phyloP scores from a whole-genome alignment of 2,329 filamentous ascomycete species.

The Colletotrichum gloeosporioides region DNA sequence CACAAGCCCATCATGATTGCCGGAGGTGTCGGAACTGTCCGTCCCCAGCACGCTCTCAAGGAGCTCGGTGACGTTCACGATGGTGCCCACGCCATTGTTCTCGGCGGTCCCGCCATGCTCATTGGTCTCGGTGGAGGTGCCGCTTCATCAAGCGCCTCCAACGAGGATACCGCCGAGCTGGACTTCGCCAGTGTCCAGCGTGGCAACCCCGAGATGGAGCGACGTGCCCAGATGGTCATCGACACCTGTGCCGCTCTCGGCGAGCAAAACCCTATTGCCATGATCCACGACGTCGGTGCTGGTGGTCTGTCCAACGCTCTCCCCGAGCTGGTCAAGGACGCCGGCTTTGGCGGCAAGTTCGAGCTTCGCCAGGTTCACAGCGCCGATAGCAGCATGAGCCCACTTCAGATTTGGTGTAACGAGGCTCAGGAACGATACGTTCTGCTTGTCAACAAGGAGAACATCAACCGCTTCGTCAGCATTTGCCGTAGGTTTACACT shows the following conservation, averaged over 20 bases:
- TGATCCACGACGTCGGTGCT: slow-evolving; percentile 97
- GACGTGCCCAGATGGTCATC: slow-evolving; percentile 97
- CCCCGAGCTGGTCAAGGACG: slow-evolving; percentile 87
- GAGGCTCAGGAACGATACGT: slow-evolving; percentile 98
- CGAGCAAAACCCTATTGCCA: slow-evolving; percentile 85
- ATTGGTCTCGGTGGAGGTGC: slow-evolving; percentile 96
- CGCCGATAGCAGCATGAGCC: slow-evolving; percentile 90
- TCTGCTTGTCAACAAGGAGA: slow-evolving; percentile 80
- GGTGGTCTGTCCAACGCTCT: slow-evolving; percentile 80
- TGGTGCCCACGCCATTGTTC: slow-evolving; percentile 89
- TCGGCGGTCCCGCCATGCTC: slow-evolving; percentile 96
- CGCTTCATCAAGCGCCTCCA: slow-evolving; percentile 88
- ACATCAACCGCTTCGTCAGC: slow-evolving; percentile 76
- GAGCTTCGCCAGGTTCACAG: slow-evolving; percentile 94
- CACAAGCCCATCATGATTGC: slow-evolving; percentile 99
- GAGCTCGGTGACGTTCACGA: slow-evolving; percentile 77
- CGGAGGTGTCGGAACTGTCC: slow-evolving; percentile 89
- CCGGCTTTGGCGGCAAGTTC: slow-evolving; percentile 87
- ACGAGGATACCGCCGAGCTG: slow-evolving; percentile 87
- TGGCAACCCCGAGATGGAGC: slow-evolving; percentile 95
- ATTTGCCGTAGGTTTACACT: slow-evolving; percentile 58
- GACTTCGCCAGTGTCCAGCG: slow-evolving; percentile 98
- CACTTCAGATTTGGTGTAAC: slow-evolving; percentile 97
- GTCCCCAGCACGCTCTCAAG: slow-evolving; percentile 91
- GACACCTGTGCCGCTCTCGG: slow-evolving; percentile 90